Percentiles rank a stretch among this genome's conserved stretches.
Evolutionary conservation across 1,139 yeast genomes (phyloP).

Genomic region (Saccharomyces hybrid): DNA sequence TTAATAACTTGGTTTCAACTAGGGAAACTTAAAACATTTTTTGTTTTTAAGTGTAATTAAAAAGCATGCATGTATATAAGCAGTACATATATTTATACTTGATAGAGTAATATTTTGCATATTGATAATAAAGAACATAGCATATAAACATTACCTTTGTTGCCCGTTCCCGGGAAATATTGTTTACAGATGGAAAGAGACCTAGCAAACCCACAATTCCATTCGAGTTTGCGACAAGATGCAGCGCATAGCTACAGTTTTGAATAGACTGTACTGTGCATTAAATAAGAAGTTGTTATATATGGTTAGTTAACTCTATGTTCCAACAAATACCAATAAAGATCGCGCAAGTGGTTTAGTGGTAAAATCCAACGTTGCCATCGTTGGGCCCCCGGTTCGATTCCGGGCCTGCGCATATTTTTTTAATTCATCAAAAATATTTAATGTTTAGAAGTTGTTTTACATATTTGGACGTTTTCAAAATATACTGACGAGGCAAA

Average conservation of each 20-base stretch:
- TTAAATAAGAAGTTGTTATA: no score
- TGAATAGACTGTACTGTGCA: no score
- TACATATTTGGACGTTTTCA: neutral
- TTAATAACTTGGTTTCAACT: neutral
- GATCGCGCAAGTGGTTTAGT: neutral
- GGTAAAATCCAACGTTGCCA: constrained; percentile 1
- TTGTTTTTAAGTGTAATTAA: neutral
- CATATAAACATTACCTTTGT: neutral
- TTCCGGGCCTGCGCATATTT: neutral
- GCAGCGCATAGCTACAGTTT: no score
- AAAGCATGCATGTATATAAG: neutral
- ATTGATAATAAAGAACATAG: neutral
- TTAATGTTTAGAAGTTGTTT: neutral
- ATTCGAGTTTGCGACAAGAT: neutral
- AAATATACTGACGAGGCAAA: neutral
- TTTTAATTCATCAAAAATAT: neutral
- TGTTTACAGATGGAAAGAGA: neutral
- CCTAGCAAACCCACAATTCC: no score
- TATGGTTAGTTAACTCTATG: no score
- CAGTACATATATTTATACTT: neutral
- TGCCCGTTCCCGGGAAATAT: no score
- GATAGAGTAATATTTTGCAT: neutral
- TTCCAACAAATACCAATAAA: no score
- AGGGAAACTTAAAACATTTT: neutral
- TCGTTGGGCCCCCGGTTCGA: constrained; percentile 1